Percentiles rank a stretch among this genome's conserved stretches.
Evolutionary conservation across 495 filamentous ascomycete genomes (phyloP).

Genomic region (Lasiosphaeris hirsuta): DNA sequence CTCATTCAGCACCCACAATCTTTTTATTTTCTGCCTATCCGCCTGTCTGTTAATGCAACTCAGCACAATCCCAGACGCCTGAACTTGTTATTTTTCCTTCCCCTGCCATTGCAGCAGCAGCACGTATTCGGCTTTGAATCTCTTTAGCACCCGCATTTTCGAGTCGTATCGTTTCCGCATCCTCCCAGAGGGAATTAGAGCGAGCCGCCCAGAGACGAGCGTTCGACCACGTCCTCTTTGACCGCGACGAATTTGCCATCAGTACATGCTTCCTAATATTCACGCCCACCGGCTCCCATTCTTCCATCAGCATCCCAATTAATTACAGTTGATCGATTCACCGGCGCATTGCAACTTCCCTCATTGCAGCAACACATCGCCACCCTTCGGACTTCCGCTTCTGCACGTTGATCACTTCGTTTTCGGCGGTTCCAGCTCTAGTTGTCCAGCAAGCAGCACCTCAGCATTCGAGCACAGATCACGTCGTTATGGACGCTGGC

Average conservation of each 20-base stretch:
- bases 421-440: not conserved
- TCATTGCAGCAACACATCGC: constrained; percentile 1
- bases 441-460: not conserved
- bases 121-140: constrained; percentile 19
- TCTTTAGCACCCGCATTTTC: constrained; percentile 21
- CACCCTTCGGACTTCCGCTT: not conserved
- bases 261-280: constrained; percentile 30
- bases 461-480: constrained; percentile 12
- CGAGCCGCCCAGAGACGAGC: constrained; percentile 22
- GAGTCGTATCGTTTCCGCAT: constrained; percentile 26
- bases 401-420: not conserved
- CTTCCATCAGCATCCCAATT: constrained; percentile 10
- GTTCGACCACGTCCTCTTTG: constrained; percentile 33
- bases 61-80: constrained; percentile 1
- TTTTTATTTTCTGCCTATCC: constrained; percentile 16
- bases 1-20: constrained; percentile 33
- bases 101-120: not conserved
- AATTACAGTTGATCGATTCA: constrained; percentile 14
- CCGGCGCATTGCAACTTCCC: not conserved
- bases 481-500: constrained; percentile 86
- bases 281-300: constrained; percentile 12
- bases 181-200: constrained; percentile 33
- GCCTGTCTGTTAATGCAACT: constrained; percentile 25
- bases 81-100: constrained; percentile 4
- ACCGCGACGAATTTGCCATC: constrained; percentile 18